Evolutionary conservation across 2,329 filamentous ascomycete species (phyloP), one percentile per base, ranked within the genome.

Genomic region (Teratosphaeriaceae sp.): DNA sequence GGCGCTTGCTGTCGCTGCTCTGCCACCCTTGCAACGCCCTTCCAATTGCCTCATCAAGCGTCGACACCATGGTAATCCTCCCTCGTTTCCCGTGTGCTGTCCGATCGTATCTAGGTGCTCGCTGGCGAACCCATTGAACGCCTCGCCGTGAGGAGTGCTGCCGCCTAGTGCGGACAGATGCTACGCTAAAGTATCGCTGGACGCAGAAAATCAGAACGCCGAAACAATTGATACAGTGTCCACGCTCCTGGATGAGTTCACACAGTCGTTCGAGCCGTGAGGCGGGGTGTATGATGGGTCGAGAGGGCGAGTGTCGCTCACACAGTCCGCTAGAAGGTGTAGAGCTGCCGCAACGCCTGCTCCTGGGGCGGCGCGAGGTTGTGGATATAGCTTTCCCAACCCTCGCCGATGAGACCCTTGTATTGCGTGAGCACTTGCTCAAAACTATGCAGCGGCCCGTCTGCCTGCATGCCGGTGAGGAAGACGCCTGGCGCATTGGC

Each of bases 401-500:
- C 67, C 19, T 68, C 68, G 40, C 59, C 59, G 20, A 79, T 76
- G 58, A 79, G 66, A 44, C 59, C 60, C 58, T 74, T 76, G 64
- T 79, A 79, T 43, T 70, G 62, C 40, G 67, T 58, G 33, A 79
- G 60, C n/a, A 73, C 72, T 68, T 74, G 49, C 43, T 86, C 80
- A 65, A 94, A 94, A 29, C 82, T 79, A 42, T 79, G 75, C 44
- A 84, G 78, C 41, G 79, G 76, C 45, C 71, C 79, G 45, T 74
- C 73, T 42, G 78, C 69, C 47, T 75, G 72, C 48, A 82, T 76
- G 51, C 82, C 77, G 45, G 79, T 78, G 15, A 70, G 57, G 30
- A 69, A 64, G 63, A 88, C 70, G 44, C 62, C 65, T 13, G 74
- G 72, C 46, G 75, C 94, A 47, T 78, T 74, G 13, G 90, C 85